Evolutionary conservation across 306 rosid genomes (phyloP), one percentile per base, ranked within the genome.

Genomic region (Vachellia collinsii): DNA sequence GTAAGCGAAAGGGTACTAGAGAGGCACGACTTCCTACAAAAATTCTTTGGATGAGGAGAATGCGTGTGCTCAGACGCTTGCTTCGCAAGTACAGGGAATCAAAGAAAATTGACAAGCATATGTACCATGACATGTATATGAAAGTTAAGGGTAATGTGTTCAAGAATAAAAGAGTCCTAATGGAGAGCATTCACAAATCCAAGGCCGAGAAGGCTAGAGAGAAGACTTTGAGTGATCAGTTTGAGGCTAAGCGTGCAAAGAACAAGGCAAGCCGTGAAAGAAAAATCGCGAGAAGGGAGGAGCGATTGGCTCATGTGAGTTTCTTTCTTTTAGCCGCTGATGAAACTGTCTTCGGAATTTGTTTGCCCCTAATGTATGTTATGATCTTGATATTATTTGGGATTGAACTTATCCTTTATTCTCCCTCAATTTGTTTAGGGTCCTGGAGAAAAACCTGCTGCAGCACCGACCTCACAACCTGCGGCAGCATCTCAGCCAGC

Each of bases 121-220:
- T 94, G 99, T 94, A 93, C 85, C 99, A 94, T 87, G 97, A 93
- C 83, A 94, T 93, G 99, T 94, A 94, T 85, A 90, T 94, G 99
- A 93, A 88, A 89, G 99, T 94, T 0, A 94, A 94, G 92, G 99
- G 99, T 89, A 94, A 94, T 46, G 99, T 93, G 25, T 94, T 93
- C 85, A 94, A 94, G 91, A 94, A 94, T 82, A 94, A 94, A 77
- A 92, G 99, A 68, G 99, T 94, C 71, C 82, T 94, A 0, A 94
- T 94, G 99, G 99, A 94, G 87, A 94, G 97, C 88, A 94, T 94
- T 11, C 97, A 94, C 87, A 94, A 93, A 82, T 90, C 97, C 3
- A 94, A 94, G 87, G 99, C 99, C 38, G 99, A 94, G 88, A 94
- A 93, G 90, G 97, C 97, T 2, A 91, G 99, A 76, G 99, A 94